Percentiles rank a stretch among this genome's conserved stretches.
Evolutionary conservation across 2,329 filamentous ascomycete species (phyloP).

Genomic region (Ascochyta fabae): DNA sequence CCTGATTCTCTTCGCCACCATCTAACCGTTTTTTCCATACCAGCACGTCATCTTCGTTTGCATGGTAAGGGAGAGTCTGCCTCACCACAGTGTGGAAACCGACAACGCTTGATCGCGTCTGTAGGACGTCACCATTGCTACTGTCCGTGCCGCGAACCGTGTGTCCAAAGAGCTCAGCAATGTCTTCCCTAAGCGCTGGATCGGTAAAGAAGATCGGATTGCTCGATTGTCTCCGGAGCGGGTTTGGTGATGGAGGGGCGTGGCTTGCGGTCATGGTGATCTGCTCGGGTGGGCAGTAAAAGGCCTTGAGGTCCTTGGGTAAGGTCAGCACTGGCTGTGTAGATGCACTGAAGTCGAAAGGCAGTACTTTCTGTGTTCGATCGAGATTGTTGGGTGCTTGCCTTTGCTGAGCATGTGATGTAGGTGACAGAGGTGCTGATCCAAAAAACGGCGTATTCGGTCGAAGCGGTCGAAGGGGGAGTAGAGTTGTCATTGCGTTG

Average conservation of each 20-base stretch:
- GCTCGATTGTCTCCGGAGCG: conserved; percentile 13
- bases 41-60: conserved; percentile 18
- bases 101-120: not conserved
- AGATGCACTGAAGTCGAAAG: conserved; percentile 54
- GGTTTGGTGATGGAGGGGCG: conserved; percentile 51
- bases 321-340: conserved; percentile 42
- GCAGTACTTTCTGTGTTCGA: not conserved
- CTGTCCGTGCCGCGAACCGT: conserved; percentile 86
- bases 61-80: conserved; percentile 11
- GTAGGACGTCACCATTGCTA: conserved; percentile 58
- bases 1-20: not conserved
- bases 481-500: not conserved
- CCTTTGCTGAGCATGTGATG: not conserved
- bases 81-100: not conserved
- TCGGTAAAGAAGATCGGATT: conserved; percentile 70
- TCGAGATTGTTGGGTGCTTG: not conserved
- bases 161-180: conserved; percentile 16
- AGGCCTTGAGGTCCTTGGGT: conserved; percentile 5
- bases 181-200: conserved; percentile 4
- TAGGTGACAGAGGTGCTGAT: not conserved
- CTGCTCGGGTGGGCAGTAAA: conserved; percentile 2
- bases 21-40: conserved; percentile 10
- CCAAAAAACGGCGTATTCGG: not conserved
- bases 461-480: not conserved
- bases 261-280: not conserved